Evolutionary conservation across 768 basidiomycete species (phyloP).

Genomic region (Fomitopsis pulvina): DNA sequence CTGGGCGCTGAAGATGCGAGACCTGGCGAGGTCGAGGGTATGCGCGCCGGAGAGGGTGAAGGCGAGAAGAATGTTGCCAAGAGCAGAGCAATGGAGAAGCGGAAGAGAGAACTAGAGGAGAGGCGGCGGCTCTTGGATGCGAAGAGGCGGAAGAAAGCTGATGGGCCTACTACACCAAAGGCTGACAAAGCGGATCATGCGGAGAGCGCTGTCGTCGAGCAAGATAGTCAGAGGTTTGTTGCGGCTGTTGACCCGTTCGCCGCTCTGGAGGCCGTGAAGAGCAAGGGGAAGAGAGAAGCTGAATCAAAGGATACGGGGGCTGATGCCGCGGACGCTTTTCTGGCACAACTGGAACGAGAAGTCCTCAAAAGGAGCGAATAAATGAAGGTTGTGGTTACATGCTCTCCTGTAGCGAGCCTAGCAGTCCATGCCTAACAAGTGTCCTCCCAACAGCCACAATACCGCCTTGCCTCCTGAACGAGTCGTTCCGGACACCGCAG

Average conservation of each 20-base stretch:
- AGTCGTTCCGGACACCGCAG: conserved; percentile 44
- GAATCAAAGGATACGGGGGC: conserved; percentile 15
- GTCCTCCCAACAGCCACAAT: not conserved
- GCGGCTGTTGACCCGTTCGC: conserved; percentile 40
- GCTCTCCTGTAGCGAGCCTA: not conserved
- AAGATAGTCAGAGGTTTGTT: not conserved
- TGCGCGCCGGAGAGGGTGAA: conserved; percentile 37
- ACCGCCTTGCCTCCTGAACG: conserved; percentile 29
- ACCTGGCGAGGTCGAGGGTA: conserved; percentile 75
- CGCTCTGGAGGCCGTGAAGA: conserved; percentile 32
- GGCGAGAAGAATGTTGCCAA: conserved; percentile 14
- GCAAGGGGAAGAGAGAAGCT: conserved; percentile 18
- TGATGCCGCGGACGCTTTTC: conserved; percentile 54
- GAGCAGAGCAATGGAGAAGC: conserved; percentile 64
- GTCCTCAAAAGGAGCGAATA: conserved; percentile 33
- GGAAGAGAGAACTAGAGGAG: conserved; percentile 70
- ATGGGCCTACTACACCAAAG: not conserved
- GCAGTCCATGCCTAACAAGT: not conserved
- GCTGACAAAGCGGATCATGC: not conserved
- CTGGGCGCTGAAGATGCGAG: conserved; percentile 51
- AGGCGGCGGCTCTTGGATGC: conserved; percentile 53
- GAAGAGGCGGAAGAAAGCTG: conserved; percentile 51
- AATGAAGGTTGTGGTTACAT: not conserved
- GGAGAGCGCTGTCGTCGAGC: not conserved
- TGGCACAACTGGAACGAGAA: conserved; percentile 60